These are phyloP conservation scores for Penicillium sp. DNA, from an alignment of 2,329 filamentous ascomycete genomes.

Conservation along the genomic window DNA sequence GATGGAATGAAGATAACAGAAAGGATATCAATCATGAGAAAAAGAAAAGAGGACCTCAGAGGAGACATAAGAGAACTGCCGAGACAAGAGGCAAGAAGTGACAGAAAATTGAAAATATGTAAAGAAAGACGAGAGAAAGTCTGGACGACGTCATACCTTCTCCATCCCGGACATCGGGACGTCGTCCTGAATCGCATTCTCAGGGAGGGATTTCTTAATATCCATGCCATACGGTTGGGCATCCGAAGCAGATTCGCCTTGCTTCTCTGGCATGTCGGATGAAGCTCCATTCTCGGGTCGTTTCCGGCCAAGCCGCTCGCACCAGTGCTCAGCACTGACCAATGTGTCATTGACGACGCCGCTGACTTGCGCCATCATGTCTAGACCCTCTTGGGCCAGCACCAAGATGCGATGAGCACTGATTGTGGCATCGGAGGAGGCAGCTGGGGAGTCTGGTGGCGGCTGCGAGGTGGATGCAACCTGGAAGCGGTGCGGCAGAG, in stretches of 20 bases:
- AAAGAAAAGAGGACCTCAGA: slow-evolving; percentile 7
- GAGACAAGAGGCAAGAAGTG: background rate
- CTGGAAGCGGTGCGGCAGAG: slow-evolving; percentile 77
- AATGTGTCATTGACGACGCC: slow-evolving; percentile 86
- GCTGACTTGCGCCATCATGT: slow-evolving; percentile 91
- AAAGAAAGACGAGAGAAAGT: background rate
- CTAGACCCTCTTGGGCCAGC: slow-evolving; percentile 82
- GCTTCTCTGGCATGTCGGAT: slow-evolving; percentile 22
- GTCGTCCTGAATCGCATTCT: slow-evolving; percentile 24
- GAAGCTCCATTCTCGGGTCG: slow-evolving; percentile 29
- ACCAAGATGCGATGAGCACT: slow-evolving; percentile 75
- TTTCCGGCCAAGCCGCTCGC: slow-evolving; percentile 66
- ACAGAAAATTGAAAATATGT: slow-evolving; percentile 1
- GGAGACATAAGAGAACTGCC: background rate
- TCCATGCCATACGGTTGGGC: slow-evolving; percentile 26
- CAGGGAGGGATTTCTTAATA: slow-evolving; percentile 26
- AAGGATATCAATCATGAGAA: slow-evolving; percentile 28
- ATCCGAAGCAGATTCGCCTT: slow-evolving; percentile 13
- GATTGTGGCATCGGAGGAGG: slow-evolving; percentile 48
- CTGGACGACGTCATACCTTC: slow-evolving; percentile 22
- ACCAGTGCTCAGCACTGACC: slow-evolving; percentile 87
- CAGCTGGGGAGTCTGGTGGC: slow-evolving; percentile 32
- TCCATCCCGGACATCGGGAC: slow-evolving; percentile 38
- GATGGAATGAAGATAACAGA: slow-evolving; percentile 14
- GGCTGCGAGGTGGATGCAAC: slow-evolving; percentile 59